A percentile compares a stretch with the other conserved stretches of the same genome.
These are phyloP conservation scores for Pinus taeda DNA, from an alignment of 75 land plant species.

Conservation along the genomic window DNA sequence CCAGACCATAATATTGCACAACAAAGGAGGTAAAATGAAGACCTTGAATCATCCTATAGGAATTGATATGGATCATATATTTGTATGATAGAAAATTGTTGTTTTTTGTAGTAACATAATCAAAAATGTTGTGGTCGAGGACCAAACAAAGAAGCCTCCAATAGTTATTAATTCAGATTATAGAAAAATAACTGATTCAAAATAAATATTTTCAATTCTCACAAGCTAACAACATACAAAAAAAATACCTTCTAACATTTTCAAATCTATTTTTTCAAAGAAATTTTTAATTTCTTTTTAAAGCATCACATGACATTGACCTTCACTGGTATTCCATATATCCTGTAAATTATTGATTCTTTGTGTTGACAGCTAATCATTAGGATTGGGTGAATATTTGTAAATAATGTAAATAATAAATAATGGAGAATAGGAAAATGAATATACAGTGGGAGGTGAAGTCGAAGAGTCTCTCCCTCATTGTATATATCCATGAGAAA, in stretches of 20 bases:
- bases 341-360: conserved; percentile 97
- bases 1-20: conserved; percentile 97
- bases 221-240: not conserved
- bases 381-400: no score
- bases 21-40: conserved; percentile 99
- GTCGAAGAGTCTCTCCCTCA: no score
- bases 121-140: conserved; percentile 98
- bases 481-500: no score
- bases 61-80: conserved; percentile 99
- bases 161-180: not conserved
- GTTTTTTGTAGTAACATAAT: conserved; percentile 99
- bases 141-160: conserved; percentile 90
- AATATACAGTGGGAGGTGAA: no score
- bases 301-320: conserved; percentile 98
- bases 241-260: conserved; percentile 85
- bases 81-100: conserved; percentile 95
- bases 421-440: no score
- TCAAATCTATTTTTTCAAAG: conserved; percentile 96
- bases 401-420: no score
- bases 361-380: not conserved
- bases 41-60: conserved; percentile 94
- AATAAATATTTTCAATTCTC: not conserved
- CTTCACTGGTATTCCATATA: conserved; percentile 97
- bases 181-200: not conserved
- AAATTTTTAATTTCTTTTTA: conserved; percentile 98